Evolutionary conservation across 352 stramenopile species (phyloP), one percentile per base, ranked within the genome.

Genomic region (Phytophthora pluvialis): DNA sequence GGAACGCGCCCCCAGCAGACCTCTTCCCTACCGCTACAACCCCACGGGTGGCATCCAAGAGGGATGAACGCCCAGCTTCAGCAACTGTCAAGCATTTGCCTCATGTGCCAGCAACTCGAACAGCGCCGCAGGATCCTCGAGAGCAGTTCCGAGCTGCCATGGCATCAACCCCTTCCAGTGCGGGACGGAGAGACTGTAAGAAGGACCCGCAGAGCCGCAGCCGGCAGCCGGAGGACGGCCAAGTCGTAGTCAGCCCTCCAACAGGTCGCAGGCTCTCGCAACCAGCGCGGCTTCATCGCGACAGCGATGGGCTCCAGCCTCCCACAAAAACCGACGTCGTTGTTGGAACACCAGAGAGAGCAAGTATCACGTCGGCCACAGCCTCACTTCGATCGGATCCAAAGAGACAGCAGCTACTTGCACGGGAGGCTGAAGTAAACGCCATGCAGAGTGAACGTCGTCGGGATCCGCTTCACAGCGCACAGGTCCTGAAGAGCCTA

Each of bases 401-500:
- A 47, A 73, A 73, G 55, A 53, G 60, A 15, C 65, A 73, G 42
- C 65, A 73, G 13, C 28, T 70, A 39, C 18, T 70, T 32, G 53
- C 60, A 33, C 70, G 60, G 5, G 70, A 69, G 36, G 51, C 59
- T 9, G 65, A 75, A 47, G 25, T 69, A 5, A 68, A 54, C 21
- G 40, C 49, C 10, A 63, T 65, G 48, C 49, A 62, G 11, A 38
- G 29, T 8, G 45, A 64, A 1, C 60, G 57, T 15, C 58, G 60
- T 11, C 68, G 69, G 29, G 66, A 80, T 42, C 64, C 62, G 21
- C 55, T 74, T 11, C 71, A 72, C 35, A 76, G 65, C 35, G 51
- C 62, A 11, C 70, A 73, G 31, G 39, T 77, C n/a, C 61, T 78
- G 15, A 74, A 63, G 32, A 77, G 47, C 7, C 33, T 74, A 25